These are phyloP conservation scores for Laetiporus sulphureus DNA, from an alignment of 1,284 basidiomycete genomes.

Conservation along the genomic window DNA sequence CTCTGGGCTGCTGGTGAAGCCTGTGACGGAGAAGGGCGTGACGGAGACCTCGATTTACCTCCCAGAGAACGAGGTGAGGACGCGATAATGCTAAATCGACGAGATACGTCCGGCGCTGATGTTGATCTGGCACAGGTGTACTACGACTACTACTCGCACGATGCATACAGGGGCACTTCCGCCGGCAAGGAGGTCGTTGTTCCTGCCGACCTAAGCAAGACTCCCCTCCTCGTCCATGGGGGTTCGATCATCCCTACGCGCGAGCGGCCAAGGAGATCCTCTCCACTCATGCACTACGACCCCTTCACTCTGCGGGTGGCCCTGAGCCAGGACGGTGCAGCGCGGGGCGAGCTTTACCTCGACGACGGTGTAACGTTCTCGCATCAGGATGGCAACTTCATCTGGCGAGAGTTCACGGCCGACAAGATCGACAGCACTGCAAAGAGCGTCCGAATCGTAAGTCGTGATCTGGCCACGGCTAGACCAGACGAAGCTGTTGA, in stretches of 20 bases:
- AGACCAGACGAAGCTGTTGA: conserved; percentile 44
- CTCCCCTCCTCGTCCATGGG: conserved; percentile 89
- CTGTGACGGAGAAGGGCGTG: conserved; percentile 74
- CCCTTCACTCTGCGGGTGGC: conserved; percentile 92
- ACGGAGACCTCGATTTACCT: conserved; percentile 78
- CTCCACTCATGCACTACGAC: conserved; percentile 84
- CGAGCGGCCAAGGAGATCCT: conserved; percentile 81
- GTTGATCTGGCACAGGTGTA: conserved; percentile 55
- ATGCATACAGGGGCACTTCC: conserved; percentile 57
- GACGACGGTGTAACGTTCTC: conserved; percentile 91
- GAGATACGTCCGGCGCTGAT: too few species aligned
- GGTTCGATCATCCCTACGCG: conserved; percentile 87
- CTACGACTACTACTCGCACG: conserved; percentile 86
- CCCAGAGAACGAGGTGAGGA: conserved; percentile 73
- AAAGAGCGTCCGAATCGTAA: conserved; percentile 44
- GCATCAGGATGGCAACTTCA: conserved; percentile 72
- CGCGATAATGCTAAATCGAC: too few species aligned
- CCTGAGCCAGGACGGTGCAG: conserved; percentile 57
- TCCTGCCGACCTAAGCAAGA: conserved; percentile 68
- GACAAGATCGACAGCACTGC: conserved; percentile 33
- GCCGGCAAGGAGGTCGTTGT: conserved; percentile 68
- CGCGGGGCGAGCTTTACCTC: conserved; percentile 85
- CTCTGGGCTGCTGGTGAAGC: conserved; percentile 89
- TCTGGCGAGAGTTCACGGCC: conserved; percentile 78
- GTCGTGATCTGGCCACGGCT: conserved; percentile 44